Evolutionary conservation across 2,329 filamentous ascomycete species (phyloP).

Genomic region (Diplodia mutila): DNA sequence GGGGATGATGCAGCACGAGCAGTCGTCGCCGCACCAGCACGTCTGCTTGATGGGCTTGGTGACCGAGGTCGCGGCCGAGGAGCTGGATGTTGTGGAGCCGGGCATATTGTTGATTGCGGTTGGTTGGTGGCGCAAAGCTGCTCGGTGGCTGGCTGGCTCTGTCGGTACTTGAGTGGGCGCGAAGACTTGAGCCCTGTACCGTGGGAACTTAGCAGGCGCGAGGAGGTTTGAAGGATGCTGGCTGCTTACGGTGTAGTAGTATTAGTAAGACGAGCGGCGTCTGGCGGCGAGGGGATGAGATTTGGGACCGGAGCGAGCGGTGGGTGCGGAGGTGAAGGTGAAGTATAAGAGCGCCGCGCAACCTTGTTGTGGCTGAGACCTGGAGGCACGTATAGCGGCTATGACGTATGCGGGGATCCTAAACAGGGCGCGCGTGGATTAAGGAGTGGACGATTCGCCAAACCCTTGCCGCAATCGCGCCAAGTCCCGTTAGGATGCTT

Average conservation of each 20-base stretch:
- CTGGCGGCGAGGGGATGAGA: not conserved
- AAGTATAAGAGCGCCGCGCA: not conserved
- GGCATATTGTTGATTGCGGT: slow-evolving; percentile 10
- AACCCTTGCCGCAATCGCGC: not conserved
- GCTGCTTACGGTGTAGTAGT: not conserved
- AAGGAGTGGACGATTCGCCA: slow-evolving; percentile 3
- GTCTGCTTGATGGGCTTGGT: slow-evolving; percentile 39
- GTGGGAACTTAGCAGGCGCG: not conserved
- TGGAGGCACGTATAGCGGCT: not conserved
- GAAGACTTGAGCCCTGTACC: not conserved
- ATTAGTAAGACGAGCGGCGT: not conserved
- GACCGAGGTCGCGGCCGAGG: slow-evolving; percentile 36
- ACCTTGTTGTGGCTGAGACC: not conserved
- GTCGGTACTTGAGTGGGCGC: too few relatives aligned
- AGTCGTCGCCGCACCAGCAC: slow-evolving; percentile 30
- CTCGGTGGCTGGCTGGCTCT: not conserved
- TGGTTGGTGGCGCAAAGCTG: not conserved
- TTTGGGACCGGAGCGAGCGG: not conserved
- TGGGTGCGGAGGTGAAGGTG: not conserved
- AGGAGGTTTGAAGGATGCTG: not conserved
- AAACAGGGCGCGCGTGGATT: not conserved
- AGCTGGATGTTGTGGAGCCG: slow-evolving; percentile 5
- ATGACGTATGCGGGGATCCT: slow-evolving; percentile 19
- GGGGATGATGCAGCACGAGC: slow-evolving; percentile 39
- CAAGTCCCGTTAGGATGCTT: not conserved